Evolutionary conservation across 2,329 filamentous ascomycete genomes (phyloP).

Genomic region (Penicillium occitanis): DNA sequence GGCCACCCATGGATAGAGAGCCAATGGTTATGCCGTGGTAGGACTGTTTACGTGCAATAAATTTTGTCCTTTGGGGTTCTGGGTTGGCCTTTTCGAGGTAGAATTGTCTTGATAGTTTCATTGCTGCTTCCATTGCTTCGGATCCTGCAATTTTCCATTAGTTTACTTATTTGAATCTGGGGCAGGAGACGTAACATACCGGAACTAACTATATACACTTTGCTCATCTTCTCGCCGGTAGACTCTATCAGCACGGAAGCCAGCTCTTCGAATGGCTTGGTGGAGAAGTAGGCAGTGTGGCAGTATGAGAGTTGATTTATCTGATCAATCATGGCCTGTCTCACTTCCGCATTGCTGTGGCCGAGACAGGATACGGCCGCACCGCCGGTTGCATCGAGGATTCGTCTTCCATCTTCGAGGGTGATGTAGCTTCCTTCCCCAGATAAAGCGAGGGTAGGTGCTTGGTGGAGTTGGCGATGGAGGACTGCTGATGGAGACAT

Average conservation of each 20-base stretch:
- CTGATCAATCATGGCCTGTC: conserved; percentile 60
- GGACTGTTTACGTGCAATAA: conserved; percentile 64
- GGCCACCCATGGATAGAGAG: conserved; percentile 53
- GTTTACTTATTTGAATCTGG: not conserved
- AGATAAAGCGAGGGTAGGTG: conserved; percentile 50
- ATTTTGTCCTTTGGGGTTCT: conserved; percentile 57
- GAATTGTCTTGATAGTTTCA: conserved; percentile 68
- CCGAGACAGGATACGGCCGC: conserved; percentile 72
- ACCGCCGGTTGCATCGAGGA: conserved; percentile 73
- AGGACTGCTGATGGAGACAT: conserved; percentile 41
- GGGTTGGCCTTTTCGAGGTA: conserved; percentile 57
- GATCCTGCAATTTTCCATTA: conserved; percentile 48
- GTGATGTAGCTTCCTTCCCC: conserved; percentile 55
- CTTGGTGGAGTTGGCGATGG: conserved; percentile 51
- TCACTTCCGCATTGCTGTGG: conserved; percentile 61
- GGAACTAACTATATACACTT: conserved; percentile 58
- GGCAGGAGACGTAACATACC: conserved; percentile 41
- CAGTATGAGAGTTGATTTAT: conserved; percentile 60
- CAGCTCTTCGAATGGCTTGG: conserved; percentile 54
- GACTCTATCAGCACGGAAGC: conserved; percentile 52
- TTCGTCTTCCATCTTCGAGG: conserved; percentile 55
- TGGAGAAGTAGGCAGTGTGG: conserved; percentile 60
- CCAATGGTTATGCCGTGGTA: conserved; percentile 70
- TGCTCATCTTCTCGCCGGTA: conserved; percentile 54
- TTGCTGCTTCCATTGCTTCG: conserved; percentile 67